Conservation (phyloP, 2,329 filamentous ascomycete genomes). For the Ceratocystis variospora region DNA sequence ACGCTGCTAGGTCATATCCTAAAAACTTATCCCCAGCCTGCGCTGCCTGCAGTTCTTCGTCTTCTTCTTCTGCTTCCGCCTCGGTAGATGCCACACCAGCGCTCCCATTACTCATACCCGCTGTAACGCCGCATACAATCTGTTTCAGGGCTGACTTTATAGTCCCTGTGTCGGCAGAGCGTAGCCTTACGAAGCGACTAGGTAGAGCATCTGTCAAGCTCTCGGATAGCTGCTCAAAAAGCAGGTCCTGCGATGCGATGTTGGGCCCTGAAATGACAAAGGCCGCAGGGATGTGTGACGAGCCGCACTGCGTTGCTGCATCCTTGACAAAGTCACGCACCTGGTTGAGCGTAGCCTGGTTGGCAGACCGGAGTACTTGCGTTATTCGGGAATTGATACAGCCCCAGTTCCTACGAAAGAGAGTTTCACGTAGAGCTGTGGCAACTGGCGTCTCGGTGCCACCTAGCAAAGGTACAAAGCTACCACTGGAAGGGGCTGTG, state of each 20-base stretch:
- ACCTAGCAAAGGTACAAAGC: constrained; percentile 41
- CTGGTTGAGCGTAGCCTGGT: constrained; percentile 44
- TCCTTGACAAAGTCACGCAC: constrained; percentile 42
- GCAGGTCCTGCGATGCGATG: constrained; percentile 57
- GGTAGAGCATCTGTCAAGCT: constrained; percentile 34
- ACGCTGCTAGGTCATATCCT: constrained; percentile 64
- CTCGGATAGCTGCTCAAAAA: constrained; percentile 58
- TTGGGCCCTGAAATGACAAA: constrained; percentile 69
- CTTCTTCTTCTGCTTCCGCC: background rate
- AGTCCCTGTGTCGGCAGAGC: constrained; percentile 58
- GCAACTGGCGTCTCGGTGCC: constrained; percentile 38
- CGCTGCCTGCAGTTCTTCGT: constrained; percentile 25
- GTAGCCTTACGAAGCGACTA: constrained; percentile 50
- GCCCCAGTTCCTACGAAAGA: constrained; percentile 52
- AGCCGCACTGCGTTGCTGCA: constrained; percentile 2
- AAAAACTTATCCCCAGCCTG: constrained; percentile 38
- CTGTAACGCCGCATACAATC: constrained; percentile 53
- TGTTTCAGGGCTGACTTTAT: constrained; percentile 58
- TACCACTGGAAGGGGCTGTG: constrained; percentile 10
- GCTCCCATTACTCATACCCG: constrained; percentile 21
- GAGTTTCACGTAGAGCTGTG: constrained; percentile 40
- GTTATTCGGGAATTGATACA: constrained; percentile 50
- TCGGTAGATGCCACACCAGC: constrained; percentile 39
- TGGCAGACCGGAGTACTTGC: constrained; percentile 44
- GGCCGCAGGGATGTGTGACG: constrained; percentile 42